Evolutionary conservation across 2,329 filamentous ascomycete genomes (phyloP).

Genomic region (Fusarium protoensiforme): DNA sequence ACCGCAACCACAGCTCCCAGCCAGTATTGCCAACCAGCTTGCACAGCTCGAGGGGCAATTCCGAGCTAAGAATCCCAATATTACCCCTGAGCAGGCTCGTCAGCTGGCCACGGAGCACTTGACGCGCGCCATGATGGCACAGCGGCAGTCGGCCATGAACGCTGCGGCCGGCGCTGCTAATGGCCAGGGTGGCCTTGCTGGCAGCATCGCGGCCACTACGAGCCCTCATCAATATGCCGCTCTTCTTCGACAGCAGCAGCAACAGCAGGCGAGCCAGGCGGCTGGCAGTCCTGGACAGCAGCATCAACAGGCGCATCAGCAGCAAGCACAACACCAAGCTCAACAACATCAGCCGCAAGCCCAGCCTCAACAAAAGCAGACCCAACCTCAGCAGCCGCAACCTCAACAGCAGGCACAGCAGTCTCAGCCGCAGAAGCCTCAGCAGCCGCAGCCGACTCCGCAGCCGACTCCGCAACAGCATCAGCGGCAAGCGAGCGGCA

Average conservation of each 20-base stretch:
- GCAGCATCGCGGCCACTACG: slow-evolving; percentile 59
- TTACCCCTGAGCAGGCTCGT: slow-evolving; percentile 61
- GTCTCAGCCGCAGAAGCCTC: slow-evolving; percentile 18
- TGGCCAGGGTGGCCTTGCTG: slow-evolving; percentile 60
- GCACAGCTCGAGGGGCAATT: slow-evolving; percentile 64
- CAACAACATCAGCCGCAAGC: slow-evolving; percentile 33
- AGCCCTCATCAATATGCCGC: slow-evolving; percentile 71
- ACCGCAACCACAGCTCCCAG: slow-evolving; percentile 57
- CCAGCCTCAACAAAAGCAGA: slow-evolving; percentile 38
- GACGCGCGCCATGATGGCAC: slow-evolving; percentile 59
- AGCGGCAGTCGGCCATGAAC: slow-evolving; percentile 65
- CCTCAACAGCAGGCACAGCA: slow-evolving; percentile 36
- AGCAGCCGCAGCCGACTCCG: slow-evolving; percentile 10
- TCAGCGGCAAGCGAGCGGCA: slow-evolving; percentile 53
- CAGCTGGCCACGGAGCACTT: slow-evolving; percentile 64
- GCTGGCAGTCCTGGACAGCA: slow-evolving; percentile 43
- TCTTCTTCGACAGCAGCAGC: slow-evolving; percentile 67
- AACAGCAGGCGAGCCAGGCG: slow-evolving; percentile 53
- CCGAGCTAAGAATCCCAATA: slow-evolving; percentile 61
- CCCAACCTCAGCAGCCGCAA: slow-evolving; percentile 20
- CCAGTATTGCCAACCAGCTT: slow-evolving; percentile 61
- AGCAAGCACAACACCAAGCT: slow-evolving; percentile 37
- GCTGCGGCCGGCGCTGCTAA: slow-evolving; percentile 61
- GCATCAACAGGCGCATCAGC: slow-evolving; percentile 42
- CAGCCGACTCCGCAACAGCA: slow-evolving; percentile 40